These are phyloP conservation scores for Hypoxylon sp. DNA, from an alignment of 2,329 filamentous ascomycete genomes.

Conservation along the genomic window DNA sequence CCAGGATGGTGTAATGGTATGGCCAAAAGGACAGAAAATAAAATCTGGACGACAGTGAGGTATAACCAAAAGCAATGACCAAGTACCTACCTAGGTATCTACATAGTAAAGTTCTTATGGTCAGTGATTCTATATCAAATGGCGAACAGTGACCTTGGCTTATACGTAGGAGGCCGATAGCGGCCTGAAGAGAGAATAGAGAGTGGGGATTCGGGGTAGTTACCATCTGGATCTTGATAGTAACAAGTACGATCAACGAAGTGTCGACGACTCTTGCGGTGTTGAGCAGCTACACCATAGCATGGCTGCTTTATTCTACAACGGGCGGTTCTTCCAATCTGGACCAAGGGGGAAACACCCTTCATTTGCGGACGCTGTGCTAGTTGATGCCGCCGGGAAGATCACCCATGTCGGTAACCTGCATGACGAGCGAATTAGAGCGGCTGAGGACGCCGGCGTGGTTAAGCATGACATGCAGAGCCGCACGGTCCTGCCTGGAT, in stretches of 20 bases:
- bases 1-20: too few species aligned
- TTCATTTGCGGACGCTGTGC: slow-evolving; percentile 49
- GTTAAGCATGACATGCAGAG: slow-evolving; percentile 48
- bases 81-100: not conserved
- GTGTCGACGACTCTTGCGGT: not conserved
- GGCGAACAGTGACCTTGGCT: slow-evolving; percentile 1
- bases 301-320: slow-evolving; percentile 63
- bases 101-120: too few species aligned
- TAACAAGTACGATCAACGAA: not conserved
- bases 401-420: slow-evolving; percentile 49
- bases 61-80: not conserved
- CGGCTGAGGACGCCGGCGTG: slow-evolving; percentile 39
- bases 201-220: slow-evolving; percentile 9
- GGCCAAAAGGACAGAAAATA: too few species aligned
- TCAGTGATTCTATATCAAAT: not conserved
- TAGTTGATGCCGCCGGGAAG: slow-evolving; percentile 46
- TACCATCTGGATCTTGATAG: slow-evolving; percentile 6
- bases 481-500: slow-evolving; percentile 59
- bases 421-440: slow-evolving; percentile 43
- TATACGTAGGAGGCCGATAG: slow-evolving; percentile 12
- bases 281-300: not conserved
- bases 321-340: slow-evolving; percentile 66
- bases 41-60: too few species aligned
- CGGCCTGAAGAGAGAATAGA: slow-evolving; percentile 9
- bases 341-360: slow-evolving; percentile 42